Evolutionary conservation across 768 basidiomycete genomes (phyloP), one percentile per base, ranked within the genome.

Genomic region (Rhodocollybia butyracea): DNA sequence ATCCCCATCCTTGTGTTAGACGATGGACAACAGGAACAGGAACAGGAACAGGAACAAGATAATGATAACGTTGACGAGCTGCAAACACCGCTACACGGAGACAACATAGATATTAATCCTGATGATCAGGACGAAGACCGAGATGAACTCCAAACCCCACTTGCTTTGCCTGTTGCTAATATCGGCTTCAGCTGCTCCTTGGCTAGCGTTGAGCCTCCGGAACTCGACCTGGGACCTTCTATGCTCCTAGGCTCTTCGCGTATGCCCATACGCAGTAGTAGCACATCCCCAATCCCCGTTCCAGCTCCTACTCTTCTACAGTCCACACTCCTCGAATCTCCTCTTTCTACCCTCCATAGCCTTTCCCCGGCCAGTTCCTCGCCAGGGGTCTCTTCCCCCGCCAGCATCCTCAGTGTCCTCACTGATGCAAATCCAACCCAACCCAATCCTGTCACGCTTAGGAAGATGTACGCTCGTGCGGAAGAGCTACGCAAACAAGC

Each of bases 401-500:
- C 4, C 5, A 50, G 47, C 21, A 31, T 31, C 5, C 19, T 50
- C 47, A 5, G 27, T 30, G 6, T 31, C 27, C 12, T 24, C 22
- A 5, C 47, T 31, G n/a, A 26, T 24, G 22, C 45, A 22, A 22
- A 46, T n/a, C n/a, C n/a, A n/a, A n/a, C n/a, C n/a, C n/a, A 47
- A 42, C 26, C 0, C 41, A 42, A 24, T 15, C 39, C n/a, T 7
- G 7, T 40, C 15, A 40, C n/a, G n/a, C 7, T 7, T 21, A 22
- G 29, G 17, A 24, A 46, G 29, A n/a, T 51, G 11, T 42, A 40
- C 21, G 38, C 51, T 15, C 36, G 38, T 15, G 47, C 54, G n/a
- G 56, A 42, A 26, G 52, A 22, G 13, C 31, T 59, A 15, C 51
- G 56, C 15, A 36, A 69, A 41, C 63, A 76, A 57, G 80, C 80